phyloP scores from a whole-genome alignment of 495 filamentous ascomycete species.

The Penicillium goetzii region DNA sequence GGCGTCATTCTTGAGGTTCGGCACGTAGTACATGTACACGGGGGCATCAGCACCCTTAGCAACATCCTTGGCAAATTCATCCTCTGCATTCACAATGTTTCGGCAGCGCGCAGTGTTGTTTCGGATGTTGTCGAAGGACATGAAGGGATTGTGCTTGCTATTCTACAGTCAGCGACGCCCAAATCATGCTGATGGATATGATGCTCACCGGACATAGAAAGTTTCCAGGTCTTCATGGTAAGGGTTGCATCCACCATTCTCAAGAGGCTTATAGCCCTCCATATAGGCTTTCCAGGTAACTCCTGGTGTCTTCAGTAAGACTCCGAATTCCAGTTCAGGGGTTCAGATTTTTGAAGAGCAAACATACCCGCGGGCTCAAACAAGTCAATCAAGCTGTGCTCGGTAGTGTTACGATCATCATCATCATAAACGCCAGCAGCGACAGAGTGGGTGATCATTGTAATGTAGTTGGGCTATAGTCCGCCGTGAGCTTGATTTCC shows the following conservation, averaged over 20 bases:
- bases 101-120: conserved; percentile 21
- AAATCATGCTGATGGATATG: neutral
- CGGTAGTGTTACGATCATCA: conserved; percentile 17
- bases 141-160: conserved; percentile 25
- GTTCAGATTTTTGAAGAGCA: neutral
- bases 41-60: conserved; percentile 16
- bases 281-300: conserved; percentile 17
- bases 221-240: conserved; percentile 3
- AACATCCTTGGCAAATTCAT: conserved; percentile 18
- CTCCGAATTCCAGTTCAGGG: too few relatives aligned
- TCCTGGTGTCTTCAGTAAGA: neutral
- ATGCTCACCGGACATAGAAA: conserved; percentile 17
- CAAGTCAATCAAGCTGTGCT: conserved; percentile 15
- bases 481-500: neutral
- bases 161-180: neutral
- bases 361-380: conserved; percentile 20
- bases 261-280: conserved; percentile 18
- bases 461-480: conserved; percentile 21
- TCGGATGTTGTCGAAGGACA: conserved; percentile 25
- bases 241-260: conserved; percentile 17
- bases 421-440: conserved; percentile 19
- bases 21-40: conserved; percentile 17
- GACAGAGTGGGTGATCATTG: conserved; percentile 14
- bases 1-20: conserved; percentile 16
- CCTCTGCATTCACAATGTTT: conserved; percentile 21